phyloP scores from a whole-genome alignment of 176 grass and related monocot species.

The Microstegium vimineum region DNA sequence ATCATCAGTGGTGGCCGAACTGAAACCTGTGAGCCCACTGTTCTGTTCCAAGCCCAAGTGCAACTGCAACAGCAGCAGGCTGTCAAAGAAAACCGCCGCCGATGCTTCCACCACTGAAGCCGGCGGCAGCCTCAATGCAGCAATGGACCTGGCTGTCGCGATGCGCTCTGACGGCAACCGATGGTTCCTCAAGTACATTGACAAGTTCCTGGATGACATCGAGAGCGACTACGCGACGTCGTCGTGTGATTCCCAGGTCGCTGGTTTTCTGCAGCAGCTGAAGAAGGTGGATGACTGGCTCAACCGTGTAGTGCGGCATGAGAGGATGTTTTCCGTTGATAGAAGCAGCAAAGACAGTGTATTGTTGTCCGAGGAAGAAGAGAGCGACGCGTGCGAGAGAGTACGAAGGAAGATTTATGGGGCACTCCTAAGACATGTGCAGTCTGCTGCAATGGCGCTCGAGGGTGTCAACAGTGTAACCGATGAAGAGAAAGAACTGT shows the following conservation, averaged over 20 bases:
- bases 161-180: slow-evolving; percentile 50
- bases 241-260: slow-evolving; percentile 48
- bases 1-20: background rate
- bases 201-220: slow-evolving; percentile 72
- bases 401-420: slow-evolving; percentile 75
- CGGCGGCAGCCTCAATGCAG: slow-evolving; percentile 26
- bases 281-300: slow-evolving; percentile 91
- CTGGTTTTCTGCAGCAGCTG: slow-evolving; percentile 63
- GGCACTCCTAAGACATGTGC: slow-evolving; percentile 64
- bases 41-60: slow-evolving; percentile 54
- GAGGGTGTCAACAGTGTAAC: slow-evolving; percentile 45
- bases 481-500: slow-evolving; percentile 56
- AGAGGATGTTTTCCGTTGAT: slow-evolving; percentile 25
- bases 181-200: slow-evolving; percentile 84
- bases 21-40: slow-evolving; percentile 28
- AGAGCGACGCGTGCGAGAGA: slow-evolving; percentile 64
- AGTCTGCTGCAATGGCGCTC: slow-evolving; percentile 57
- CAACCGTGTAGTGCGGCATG: slow-evolving; percentile 48
- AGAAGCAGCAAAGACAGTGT: slow-evolving; percentile 40
- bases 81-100: slow-evolving; percentile 19
- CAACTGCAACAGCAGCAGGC: slow-evolving; percentile 25
- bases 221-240: slow-evolving; percentile 13
- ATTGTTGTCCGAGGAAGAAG: slow-evolving; percentile 66
- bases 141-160: slow-evolving; percentile 34
- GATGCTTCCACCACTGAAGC: slow-evolving; percentile 38